phyloP scores from a whole-genome alignment of 371 early-diverging fungal genomes.

The Lichtheimia corymbifera region DNA sequence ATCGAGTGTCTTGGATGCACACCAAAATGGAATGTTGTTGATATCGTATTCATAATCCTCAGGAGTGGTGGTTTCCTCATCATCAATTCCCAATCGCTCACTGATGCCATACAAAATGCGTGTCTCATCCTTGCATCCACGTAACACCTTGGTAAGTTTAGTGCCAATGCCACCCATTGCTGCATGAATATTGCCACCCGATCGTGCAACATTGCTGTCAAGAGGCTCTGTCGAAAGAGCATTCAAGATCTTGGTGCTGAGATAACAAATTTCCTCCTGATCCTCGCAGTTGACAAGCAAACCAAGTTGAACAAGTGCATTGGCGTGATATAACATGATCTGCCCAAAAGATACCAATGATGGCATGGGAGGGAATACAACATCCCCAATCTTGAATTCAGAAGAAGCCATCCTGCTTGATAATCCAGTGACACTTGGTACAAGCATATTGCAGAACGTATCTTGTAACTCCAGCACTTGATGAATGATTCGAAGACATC shows the following conservation, averaged over 20 bases:
- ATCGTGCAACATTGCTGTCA: conserved; percentile 15
- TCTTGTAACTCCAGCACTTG: conserved; percentile 68
- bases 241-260: conserved; percentile 73
- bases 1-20: conserved; percentile 23
- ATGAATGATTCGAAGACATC: conserved; percentile 66
- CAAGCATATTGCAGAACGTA: conserved; percentile 66
- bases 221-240: conserved; percentile 67
- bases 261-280: conserved; percentile 72
- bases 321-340: conserved; percentile 67
- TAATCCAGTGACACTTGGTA: conserved; percentile 52
- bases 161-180: conserved; percentile 49
- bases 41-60: conserved; percentile 48
- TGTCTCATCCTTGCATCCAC: conserved; percentile 59
- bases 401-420: conserved; percentile 28
- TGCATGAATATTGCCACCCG: conserved; percentile 11
- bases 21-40: conserved; percentile 53
- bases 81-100: conserved; percentile 68
- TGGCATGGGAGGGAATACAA: conserved; percentile 31
- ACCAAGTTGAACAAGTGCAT: conserved; percentile 72
- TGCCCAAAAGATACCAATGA: conserved; percentile 78
- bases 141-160: conserved; percentile 73
- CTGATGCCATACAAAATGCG: conserved; percentile 79
- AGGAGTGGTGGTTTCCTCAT: conserved; percentile 46
- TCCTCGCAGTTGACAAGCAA: conserved; percentile 61
- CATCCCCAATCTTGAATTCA: conserved; percentile 29